Percentiles rank a stretch among this genome's conserved stretches.
Conservation (phyloP, 768 basidiomycete genomes). For the Gloeophyllum trabeum region DNA sequence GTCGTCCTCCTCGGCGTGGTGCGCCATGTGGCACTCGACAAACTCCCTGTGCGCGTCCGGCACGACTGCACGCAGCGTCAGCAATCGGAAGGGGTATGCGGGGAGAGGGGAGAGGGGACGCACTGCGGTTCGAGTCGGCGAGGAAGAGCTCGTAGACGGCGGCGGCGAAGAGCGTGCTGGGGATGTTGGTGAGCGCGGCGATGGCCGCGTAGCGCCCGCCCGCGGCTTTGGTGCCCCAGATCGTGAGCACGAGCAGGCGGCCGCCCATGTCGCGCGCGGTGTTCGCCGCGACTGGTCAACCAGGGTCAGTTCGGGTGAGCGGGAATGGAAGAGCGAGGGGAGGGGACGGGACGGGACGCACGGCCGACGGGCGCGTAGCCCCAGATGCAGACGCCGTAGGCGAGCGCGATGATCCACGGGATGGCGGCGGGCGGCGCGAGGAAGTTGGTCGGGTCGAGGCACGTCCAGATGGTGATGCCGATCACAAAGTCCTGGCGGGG, state of each 20-base stretch:
- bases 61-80: conserved; percentile 4
- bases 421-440: conserved; percentile 12
- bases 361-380: conserved; percentile 13
- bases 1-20: too few relatives aligned
- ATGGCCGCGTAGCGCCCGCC: conserved; percentile 21
- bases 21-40: conserved; percentile 6
- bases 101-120: neutral
- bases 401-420: conserved; percentile 14
- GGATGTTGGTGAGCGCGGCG: conserved; percentile 18
- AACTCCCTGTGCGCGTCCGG: conserved; percentile 1
- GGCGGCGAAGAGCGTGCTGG: conserved; percentile 16
- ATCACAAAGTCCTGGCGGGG: conserved; percentile 16
- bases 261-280: conserved; percentile 17
- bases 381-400: conserved; percentile 16
- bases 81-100: neutral
- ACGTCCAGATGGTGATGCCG: conserved; percentile 13
- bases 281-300: conserved; percentile 16
- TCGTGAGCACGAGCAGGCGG: conserved; percentile 13
- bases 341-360: conserved; percentile 6
- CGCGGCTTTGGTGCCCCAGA: conserved; percentile 16
- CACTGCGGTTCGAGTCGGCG: conserved; percentile 16
- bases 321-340: neutral
- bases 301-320: too few relatives aligned
- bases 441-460: conserved; percentile 17
- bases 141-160: conserved; percentile 15